Evolutionary conservation across 2,329 filamentous ascomycete genomes (phyloP), one percentile per base, ranked within the genome.

Genomic region (Fusarium nelsonii): DNA sequence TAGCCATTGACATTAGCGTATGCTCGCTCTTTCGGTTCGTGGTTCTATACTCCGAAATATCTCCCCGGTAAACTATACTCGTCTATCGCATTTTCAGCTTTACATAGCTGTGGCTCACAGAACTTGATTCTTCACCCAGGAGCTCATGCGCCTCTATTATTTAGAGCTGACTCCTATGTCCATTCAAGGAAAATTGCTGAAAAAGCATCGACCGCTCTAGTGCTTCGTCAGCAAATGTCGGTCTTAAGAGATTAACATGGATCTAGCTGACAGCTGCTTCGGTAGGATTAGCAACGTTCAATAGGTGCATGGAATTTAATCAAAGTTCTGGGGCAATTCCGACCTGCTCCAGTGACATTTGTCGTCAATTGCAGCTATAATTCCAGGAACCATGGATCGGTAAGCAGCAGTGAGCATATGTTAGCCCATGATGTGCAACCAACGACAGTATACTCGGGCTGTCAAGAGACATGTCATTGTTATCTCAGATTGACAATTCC

Each of bases 181-280:
- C n/a, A 20, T 9, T 20, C 20, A 20, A 14, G 15, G 43, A 7
- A 14, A 30, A 20, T 23, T 68, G 59, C 44, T 65, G 36, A 60
- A 33, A 45, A 60, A 50, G 46, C 32, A 62, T 18, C 34, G 9
- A 34, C 37, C 18, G n/a, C 57, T 48, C 30, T 32, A 44, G 49
- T 54, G 57, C 58, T 70, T 70, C 36, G 66, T 63, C 62, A 69
- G 62, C 66, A 54, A 54, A 18, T 16, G 4, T 28, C 52, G n/a
- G 37, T 8, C 3, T 48, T 41, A 34, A 10, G 23, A n/a, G 12
- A 20, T 26, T 4, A 10, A 32, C 8, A 48, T 32, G 40, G 34
- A n/a, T 33, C 23, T 54, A 12, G 51, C 37, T 60, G 61, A 52
- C 16, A 28, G 28, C n/a, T 39, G 14, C 28, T 18, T 40, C 8